These are phyloP conservation scores for Limonomyces culmigenus DNA, from an alignment of 1,284 basidiomycete species.

Conservation along the genomic window DNA sequence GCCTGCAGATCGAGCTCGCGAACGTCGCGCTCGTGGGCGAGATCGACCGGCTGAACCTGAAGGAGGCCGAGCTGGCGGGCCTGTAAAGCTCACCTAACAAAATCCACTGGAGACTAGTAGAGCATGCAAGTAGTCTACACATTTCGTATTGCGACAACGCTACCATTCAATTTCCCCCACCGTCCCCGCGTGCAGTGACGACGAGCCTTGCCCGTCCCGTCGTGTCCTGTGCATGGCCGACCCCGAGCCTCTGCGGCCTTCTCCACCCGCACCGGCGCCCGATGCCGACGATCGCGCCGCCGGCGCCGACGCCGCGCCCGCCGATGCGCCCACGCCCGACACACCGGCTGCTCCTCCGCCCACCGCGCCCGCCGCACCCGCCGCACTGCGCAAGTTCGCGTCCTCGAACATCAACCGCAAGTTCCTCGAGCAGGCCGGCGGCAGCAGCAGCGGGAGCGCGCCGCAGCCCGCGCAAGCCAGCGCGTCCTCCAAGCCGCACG, in stretches of 20 bases:
- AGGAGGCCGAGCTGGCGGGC: conserved; percentile 40
- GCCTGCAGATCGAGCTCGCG: conserved; percentile 86
- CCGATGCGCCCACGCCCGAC: background rate
- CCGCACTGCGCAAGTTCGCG: conserved; percentile 62
- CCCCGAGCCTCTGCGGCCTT: too few species aligned
- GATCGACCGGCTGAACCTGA: conserved; percentile 36
- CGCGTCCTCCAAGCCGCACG: background rate
- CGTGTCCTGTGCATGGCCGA: too few species aligned
- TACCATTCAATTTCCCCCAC: too few species aligned
- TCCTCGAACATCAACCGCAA: conserved; percentile 87
- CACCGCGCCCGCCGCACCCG: conserved; percentile 3
- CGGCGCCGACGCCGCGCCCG: background rate
- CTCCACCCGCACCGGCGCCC: background rate
- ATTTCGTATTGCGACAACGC: too few species aligned
- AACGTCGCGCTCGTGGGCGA: conserved; percentile 71
- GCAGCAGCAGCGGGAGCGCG: conserved; percentile 22
- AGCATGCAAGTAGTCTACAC: too few species aligned
- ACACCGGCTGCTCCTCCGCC: background rate
- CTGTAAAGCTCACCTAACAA: conserved; percentile 12
- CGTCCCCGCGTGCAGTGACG: too few species aligned
- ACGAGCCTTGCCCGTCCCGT: too few species aligned
- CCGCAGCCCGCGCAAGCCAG: conserved; percentile 8
- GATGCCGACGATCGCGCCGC: background rate
- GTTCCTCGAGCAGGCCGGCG: conserved; percentile 73
- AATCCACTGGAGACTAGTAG: too few species aligned